phyloP scores from a whole-genome alignment of 768 basidiomycete genomes.

The Serendipita sp. region DNA sequence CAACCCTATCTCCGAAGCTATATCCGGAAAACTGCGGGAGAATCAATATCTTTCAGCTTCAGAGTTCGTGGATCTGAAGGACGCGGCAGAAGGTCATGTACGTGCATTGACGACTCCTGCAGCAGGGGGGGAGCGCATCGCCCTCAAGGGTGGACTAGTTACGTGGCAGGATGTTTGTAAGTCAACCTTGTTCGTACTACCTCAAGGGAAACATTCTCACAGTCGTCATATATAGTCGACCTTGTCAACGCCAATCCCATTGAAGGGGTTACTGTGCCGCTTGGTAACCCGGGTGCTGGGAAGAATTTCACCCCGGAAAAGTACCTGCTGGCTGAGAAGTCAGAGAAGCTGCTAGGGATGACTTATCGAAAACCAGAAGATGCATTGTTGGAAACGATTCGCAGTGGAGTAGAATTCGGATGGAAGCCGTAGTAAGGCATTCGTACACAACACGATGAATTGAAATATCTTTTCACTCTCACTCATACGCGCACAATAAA shows the following conservation, averaged over 20 bases:
- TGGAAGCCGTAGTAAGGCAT: neutral
- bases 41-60: neutral
- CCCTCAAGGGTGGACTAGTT: constrained; percentile 24
- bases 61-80: constrained; percentile 29
- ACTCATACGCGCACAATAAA: no score
- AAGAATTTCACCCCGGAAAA: neutral
- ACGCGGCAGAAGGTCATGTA: constrained; percentile 37
- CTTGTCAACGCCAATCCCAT: neutral
- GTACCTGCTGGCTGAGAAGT: neutral
- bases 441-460: no score
- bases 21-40: neutral
- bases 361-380: neutral
- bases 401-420: neutral
- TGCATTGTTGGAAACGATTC: neutral
- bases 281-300: neutral
- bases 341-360: neutral
- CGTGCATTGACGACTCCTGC: constrained; percentile 32
- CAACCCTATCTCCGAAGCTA: neutral
- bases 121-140: constrained; percentile 41
- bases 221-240: neutral
- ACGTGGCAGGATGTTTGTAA: constrained; percentile 18
- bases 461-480: no score
- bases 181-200: neutral
- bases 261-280: neutral
- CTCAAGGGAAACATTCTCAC: neutral